Evolutionary conservation across 225 moss, liverwort and hornwort species (phyloP).

Genomic region (Pseudoscleropodium purum): DNA sequence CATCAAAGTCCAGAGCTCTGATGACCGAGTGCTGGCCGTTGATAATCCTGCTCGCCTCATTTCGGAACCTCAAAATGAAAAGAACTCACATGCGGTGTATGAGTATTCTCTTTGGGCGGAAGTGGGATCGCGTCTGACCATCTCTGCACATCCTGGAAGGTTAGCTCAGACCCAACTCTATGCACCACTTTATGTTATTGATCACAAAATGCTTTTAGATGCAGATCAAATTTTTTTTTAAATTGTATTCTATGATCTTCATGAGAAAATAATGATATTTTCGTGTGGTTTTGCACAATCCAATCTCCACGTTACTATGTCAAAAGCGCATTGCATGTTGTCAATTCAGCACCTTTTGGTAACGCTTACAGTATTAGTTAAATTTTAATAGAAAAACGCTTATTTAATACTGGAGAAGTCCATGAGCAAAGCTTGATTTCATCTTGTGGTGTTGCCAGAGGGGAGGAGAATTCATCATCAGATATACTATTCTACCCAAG

Average conservation of each 20-base stretch:
- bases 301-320: background rate
- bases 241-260: background rate
- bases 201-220: background rate
- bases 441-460: conserved; percentile 1
- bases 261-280: background rate
- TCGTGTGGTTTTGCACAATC: background rate
- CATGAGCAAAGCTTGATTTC: background rate
- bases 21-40: conserved; percentile 36
- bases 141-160: conserved; percentile 57
- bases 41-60: conserved; percentile 61
- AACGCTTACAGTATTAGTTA: background rate
- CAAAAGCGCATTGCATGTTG: background rate
- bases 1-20: conserved; percentile 57
- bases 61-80: conserved; percentile 42
- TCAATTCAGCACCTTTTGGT: background rate
- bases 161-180: background rate
- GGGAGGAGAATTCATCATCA: conserved; percentile 1
- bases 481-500: conserved; percentile 65
- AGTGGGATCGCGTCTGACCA: conserved; percentile 51
- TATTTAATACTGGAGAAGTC: background rate
- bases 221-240: background rate
- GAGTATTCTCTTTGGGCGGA: conserved; percentile 86
- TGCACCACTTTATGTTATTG: background rate
- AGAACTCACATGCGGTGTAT: conserved; percentile 46
- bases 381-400: background rate